These are phyloP conservation scores for Eucalyptus cloeziana DNA, from an alignment of 345 rosid genomes.

Conservation along the genomic window DNA sequence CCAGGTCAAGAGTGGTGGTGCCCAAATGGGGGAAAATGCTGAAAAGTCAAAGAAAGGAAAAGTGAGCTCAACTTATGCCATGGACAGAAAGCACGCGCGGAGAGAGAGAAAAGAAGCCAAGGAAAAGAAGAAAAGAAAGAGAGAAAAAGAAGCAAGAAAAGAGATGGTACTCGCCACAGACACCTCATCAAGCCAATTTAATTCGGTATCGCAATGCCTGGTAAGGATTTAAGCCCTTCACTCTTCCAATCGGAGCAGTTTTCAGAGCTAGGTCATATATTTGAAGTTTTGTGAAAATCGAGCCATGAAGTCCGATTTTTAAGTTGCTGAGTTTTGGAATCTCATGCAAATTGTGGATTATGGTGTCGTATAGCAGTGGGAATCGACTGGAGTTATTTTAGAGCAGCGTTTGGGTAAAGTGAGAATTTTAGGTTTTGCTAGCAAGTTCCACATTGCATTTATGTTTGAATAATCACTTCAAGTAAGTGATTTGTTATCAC, in stretches of 20 bases:
- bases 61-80: not conserved
- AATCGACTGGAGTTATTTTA: not conserved
- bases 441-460: not conserved
- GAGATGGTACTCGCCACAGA: not conserved
- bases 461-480: not conserved
- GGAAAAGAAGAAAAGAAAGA: no score
- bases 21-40: not conserved
- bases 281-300: no score
- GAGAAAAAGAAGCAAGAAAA: no score
- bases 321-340: not conserved
- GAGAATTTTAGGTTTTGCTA: not conserved
- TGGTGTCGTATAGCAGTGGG: not conserved
- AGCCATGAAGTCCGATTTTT: no score
- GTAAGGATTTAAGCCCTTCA: not conserved
- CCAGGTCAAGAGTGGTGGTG: not conserved
- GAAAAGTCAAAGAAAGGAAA: not conserved
- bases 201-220: rapidly evolving
- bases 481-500: not conserved
- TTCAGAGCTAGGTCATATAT: not conserved
- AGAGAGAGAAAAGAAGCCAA: no score
- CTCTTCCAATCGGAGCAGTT: not conserved
- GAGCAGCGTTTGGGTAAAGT: not conserved
- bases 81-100: not conserved
- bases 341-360: not conserved
- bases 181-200: not conserved